phyloP scores from a whole-genome alignment of 2,329 filamentous ascomycete genomes.

The Dendryphion nanum region DNA sequence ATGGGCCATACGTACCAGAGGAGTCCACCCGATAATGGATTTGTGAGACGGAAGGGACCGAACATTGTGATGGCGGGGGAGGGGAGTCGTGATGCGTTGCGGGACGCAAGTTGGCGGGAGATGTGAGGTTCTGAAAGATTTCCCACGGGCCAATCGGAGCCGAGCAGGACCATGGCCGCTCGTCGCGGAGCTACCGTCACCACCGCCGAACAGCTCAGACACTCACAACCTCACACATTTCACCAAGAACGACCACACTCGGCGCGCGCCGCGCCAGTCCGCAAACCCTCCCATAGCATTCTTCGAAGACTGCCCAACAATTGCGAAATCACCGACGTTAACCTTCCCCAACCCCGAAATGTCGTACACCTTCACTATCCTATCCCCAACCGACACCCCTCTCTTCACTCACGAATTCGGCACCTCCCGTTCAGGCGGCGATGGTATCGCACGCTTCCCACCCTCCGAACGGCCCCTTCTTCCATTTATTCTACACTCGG shows the following conservation, averaged over 20 bases:
- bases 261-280: too few relatives aligned
- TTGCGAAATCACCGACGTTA: too few relatives aligned
- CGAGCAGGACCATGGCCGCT: constrained; percentile 22
- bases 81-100: constrained; percentile 5
- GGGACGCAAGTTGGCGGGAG: constrained; percentile 11
- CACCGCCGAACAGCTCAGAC: constrained; percentile 12
- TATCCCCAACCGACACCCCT: constrained; percentile 92
- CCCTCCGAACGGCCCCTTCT: constrained; percentile 91
- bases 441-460: constrained; percentile 84
- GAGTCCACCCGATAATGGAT: constrained; percentile 39
- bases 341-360: constrained; percentile 52
- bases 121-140: constrained; percentile 22
- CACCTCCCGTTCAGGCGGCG: constrained; percentile 91
- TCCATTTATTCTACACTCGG: constrained; percentile 94
- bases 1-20: constrained; percentile 38
- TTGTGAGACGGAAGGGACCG: constrained; percentile 40
- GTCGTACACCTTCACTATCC: constrained; percentile 98
- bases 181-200: constrained; percentile 4
- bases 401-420: constrained; percentile 97
- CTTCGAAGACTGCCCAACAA: too few relatives aligned
- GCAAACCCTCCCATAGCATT: too few relatives aligned
- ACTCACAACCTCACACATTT: too few relatives aligned
- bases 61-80: constrained; percentile 38
- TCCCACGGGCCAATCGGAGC: constrained; percentile 18
- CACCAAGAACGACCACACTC: too few relatives aligned